These are phyloP conservation scores for Pichia sp. DNA, from an alignment of 1,139 yeast genomes.

Conservation along the genomic window DNA sequence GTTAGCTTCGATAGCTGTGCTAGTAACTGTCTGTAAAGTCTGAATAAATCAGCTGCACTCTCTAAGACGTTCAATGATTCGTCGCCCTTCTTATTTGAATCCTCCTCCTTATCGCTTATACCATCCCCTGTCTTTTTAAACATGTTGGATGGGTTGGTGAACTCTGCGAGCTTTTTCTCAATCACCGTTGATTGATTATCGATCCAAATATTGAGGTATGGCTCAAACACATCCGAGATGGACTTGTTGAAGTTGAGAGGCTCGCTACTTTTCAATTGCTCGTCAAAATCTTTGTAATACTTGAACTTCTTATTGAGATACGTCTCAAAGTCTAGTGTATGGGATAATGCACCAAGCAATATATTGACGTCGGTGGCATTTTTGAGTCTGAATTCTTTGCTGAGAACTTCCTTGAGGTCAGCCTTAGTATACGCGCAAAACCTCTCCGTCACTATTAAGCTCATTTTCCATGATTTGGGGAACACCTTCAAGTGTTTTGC, in stretches of 20 bases:
- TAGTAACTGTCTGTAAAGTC: constrained; percentile 63
- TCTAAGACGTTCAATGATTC: constrained; percentile 26
- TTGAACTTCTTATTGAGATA: constrained; percentile 54
- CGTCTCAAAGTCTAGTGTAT: constrained; percentile 73
- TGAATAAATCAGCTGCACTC: constrained; percentile 82
- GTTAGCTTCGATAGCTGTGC: constrained; percentile 73
- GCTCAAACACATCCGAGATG: constrained; percentile 75
- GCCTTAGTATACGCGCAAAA: constrained; percentile 67
- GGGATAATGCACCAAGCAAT: constrained; percentile 52
- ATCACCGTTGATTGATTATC: constrained; percentile 68
- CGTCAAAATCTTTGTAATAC: constrained; percentile 20
- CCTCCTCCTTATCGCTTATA: constrained; percentile 22
- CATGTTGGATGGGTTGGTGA: constrained; percentile 42
- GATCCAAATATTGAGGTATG: constrained; percentile 82
- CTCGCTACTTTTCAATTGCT: constrained; percentile 14
- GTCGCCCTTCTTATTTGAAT: constrained; percentile 2
- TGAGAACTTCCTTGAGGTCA: constrained; percentile 49
- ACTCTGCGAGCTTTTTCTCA: constrained; percentile 54
- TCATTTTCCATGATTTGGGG: constrained; percentile 68
- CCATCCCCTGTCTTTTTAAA: constrained; percentile 33
- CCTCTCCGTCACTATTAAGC: constrained; percentile 47
- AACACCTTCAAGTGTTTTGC: constrained; percentile 48
- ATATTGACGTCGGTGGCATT: constrained; percentile 43
- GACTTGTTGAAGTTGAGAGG: constrained; percentile 38
- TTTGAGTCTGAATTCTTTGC: constrained; percentile 26